Evolutionary conservation across 2,329 filamentous ascomycete genomes (phyloP).

Genomic region (Ophiostoma sp.): DNA sequence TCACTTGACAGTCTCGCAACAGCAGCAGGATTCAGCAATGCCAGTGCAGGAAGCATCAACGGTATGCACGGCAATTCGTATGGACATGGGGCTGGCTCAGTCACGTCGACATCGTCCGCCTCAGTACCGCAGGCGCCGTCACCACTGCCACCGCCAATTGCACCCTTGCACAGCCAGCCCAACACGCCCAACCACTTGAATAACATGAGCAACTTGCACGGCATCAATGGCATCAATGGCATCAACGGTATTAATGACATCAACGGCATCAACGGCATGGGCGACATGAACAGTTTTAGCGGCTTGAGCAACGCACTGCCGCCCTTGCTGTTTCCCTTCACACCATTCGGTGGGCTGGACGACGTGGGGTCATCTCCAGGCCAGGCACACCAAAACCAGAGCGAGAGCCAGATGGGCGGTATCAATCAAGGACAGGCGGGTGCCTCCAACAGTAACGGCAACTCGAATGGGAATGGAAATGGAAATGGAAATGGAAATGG

Average conservation of each 20-base stretch:
- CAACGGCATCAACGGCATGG: not conserved
- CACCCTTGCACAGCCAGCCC: not conserved
- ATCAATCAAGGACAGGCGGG: not conserved
- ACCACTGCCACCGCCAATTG: conserved; percentile 12
- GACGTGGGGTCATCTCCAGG: conserved; percentile 7
- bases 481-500: not conserved
- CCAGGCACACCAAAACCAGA: not conserved
- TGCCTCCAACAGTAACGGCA: not conserved
- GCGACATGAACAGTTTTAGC: conserved; percentile 14
- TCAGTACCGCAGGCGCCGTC: not conserved
- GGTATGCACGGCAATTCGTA: not conserved
- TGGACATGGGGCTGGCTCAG: not conserved
- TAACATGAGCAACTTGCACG: not conserved
- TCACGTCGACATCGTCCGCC: not conserved
- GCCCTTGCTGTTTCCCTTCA: conserved; percentile 20
- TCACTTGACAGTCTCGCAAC: not conserved
- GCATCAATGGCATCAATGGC: not conserved
- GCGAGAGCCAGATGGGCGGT: not conserved
- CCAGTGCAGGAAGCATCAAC: not conserved
- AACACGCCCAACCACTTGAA: not conserved
- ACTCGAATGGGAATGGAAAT: not conserved
- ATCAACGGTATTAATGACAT: not conserved
- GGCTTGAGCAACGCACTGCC: conserved; percentile 21
- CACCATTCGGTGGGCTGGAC: conserved; percentile 20
- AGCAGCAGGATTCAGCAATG: not conserved